phyloP scores from a whole-genome alignment of 345 rosid species.

The Corchorus olitorius region DNA sequence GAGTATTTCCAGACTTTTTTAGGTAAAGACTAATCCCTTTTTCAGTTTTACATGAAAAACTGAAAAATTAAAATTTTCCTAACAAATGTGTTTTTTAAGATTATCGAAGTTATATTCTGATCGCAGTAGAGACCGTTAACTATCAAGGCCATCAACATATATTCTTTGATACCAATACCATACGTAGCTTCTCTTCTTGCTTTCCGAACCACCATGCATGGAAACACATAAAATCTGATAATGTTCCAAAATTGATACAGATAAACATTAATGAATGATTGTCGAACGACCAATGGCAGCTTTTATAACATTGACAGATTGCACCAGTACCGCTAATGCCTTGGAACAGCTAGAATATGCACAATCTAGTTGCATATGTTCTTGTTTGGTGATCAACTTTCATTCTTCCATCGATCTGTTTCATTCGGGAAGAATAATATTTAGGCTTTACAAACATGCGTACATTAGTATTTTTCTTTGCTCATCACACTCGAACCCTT shows the following conservation, averaged over 20 bases:
- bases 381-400: background rate
- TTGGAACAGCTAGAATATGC: conserved; percentile 9
- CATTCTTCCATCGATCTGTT: too few species aligned
- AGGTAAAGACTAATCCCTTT: too few species aligned
- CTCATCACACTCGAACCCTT: too few species aligned
- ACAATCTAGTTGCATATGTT: conserved; percentile 5
- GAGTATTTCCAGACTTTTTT: too few species aligned
- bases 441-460: conserved; percentile 8
- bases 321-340: background rate
- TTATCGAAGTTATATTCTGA: too few species aligned
- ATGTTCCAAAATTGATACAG: conserved; percentile 9
- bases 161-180: background rate
- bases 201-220: background rate
- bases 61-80: too few species aligned
- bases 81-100: too few species aligned
- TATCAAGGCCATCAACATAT: background rate
- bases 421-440: conserved; percentile 13
- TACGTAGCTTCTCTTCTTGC: too few species aligned
- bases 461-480: too few species aligned
- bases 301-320: conserved; percentile 15
- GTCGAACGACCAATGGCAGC: conserved; percentile 4
- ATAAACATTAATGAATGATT: background rate
- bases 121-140: too few species aligned
- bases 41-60: too few species aligned
- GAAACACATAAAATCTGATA: conserved; percentile 2